A percentile compares a stretch with the other conserved stretches of the same genome.
phyloP scores from a whole-genome alignment of 192 early-diverging fungal species.

The Backusella macrospora region DNA sequence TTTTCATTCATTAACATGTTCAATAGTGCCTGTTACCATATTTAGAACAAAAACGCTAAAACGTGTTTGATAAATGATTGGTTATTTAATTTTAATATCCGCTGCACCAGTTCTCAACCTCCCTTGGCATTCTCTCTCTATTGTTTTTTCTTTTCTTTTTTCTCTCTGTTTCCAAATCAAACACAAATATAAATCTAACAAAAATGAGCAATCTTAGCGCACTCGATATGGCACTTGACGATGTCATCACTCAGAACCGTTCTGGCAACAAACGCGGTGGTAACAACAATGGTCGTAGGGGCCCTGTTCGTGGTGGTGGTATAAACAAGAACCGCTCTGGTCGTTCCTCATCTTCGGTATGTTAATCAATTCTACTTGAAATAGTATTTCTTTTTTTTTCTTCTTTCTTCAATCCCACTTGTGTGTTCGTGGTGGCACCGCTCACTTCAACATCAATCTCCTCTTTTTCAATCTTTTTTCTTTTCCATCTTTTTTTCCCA shows the following conservation, averaged over 20 bases:
- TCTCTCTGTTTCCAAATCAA: not conserved
- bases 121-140: not conserved
- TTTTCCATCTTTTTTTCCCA: not conserved
- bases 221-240: slow-evolving; percentile 40
- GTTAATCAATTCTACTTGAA: slow-evolving; percentile 25
- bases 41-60: not conserved
- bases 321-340: slow-evolving; percentile 28
- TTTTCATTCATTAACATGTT: too few relatives aligned
- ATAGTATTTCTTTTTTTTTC: slow-evolving; percentile 16
- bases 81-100: not conserved
- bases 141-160: not conserved
- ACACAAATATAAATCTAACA: not conserved
- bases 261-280: slow-evolving; percentile 12
- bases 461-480: not conserved
- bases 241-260: slow-evolving; percentile 28
- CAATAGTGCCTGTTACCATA: not conserved
- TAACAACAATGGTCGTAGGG: slow-evolving; percentile 8
- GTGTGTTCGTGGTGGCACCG: slow-evolving; percentile 8
- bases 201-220: slow-evolving; percentile 23
- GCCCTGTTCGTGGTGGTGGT: slow-evolving; percentile 13
- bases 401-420: slow-evolving; percentile 13
- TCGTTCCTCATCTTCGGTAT: slow-evolving; percentile 36
- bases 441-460: slow-evolving; percentile 1
- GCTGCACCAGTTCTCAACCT: not conserved
- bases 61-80: not conserved